Conservation (phyloP, 495 filamentous ascomycete species). For the Daldinia grandis region DNA sequence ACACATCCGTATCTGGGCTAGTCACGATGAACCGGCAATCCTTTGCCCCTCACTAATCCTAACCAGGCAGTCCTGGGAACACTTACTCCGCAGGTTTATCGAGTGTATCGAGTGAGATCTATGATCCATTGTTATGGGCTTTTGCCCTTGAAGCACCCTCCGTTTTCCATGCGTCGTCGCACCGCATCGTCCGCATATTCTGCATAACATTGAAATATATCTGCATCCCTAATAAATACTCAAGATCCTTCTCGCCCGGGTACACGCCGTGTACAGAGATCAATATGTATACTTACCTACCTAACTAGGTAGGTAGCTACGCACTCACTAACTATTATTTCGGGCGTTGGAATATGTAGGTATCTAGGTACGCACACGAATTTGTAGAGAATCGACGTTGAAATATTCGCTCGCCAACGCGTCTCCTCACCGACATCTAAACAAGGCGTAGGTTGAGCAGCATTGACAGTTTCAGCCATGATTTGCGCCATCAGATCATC, state of each 20-base stretch:
- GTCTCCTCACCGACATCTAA: slow-evolving; percentile 2
- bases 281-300: no score
- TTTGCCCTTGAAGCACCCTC: background rate
- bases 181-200: slow-evolving; percentile 26
- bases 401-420: slow-evolving; percentile 2
- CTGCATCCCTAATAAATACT: slow-evolving; percentile 24
- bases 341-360: slow-evolving; percentile 13
- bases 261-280: slow-evolving; percentile 25
- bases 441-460: slow-evolving; percentile 17
- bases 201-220: slow-evolving; percentile 30
- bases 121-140: slow-evolving; percentile 1
- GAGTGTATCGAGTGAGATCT: background rate
- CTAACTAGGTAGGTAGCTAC: no score
- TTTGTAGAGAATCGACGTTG: slow-evolving; percentile 1
- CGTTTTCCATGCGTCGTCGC: slow-evolving; percentile 15
- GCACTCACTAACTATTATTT: slow-evolving; percentile 6
- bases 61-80: slow-evolving; percentile 16
- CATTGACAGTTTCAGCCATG: slow-evolving; percentile 15
- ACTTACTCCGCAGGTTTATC: slow-evolving; percentile 23
- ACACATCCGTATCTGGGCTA: slow-evolving; percentile 28
- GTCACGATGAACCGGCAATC: slow-evolving; percentile 25
- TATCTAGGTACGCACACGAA: slow-evolving; percentile 9
- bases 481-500: slow-evolving; percentile 5
- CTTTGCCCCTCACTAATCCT: slow-evolving; percentile 36
- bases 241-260: slow-evolving; percentile 34